A percentile compares a stretch with the other conserved stretches of the same genome.
Evolutionary conservation across 2,329 filamentous ascomycete species (phyloP).

Genomic region (Domatiomyces catenatus): DNA sequence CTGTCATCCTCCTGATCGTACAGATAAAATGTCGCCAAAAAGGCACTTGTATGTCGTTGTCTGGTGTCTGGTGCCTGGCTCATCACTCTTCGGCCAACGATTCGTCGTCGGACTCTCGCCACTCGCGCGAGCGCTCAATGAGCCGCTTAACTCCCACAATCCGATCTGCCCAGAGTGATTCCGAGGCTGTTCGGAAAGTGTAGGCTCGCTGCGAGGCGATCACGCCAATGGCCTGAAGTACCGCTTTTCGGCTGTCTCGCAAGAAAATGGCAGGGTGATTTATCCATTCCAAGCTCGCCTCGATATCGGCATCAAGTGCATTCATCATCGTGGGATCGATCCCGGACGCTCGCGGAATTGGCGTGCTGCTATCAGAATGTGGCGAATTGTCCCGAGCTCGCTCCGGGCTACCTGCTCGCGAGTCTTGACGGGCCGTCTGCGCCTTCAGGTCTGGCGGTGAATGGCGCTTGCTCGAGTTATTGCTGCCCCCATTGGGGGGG

Average conservation of each 20-base stretch:
- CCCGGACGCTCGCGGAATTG: constrained; percentile 32
- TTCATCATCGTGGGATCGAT: constrained; percentile 70
- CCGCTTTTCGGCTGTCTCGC: constrained; percentile 84
- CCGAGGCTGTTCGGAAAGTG: constrained; percentile 80
- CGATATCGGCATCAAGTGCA: constrained; percentile 79
- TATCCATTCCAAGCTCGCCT: constrained; percentile 90
- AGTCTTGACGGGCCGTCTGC: constrained; percentile 17
- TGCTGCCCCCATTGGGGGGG: constrained; percentile 42
- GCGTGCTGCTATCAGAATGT: constrained; percentile 28
- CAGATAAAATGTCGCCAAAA: background rate
- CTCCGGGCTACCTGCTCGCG: constrained; percentile 25
- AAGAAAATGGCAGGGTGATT: constrained; percentile 90
- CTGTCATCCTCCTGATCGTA: background rate
- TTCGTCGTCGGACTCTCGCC: constrained; percentile 74
- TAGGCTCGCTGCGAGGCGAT: constrained; percentile 89
- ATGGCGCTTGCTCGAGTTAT: constrained; percentile 25
- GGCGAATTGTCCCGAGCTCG: constrained; percentile 24
- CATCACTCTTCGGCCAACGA: constrained; percentile 16
- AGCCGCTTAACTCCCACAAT: constrained; percentile 67
- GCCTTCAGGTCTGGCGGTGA: constrained; percentile 22
- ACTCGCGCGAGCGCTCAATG: constrained; percentile 72
- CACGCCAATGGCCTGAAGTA: constrained; percentile 89
- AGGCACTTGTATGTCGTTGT: background rate
- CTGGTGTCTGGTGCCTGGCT: background rate
- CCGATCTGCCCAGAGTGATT: constrained; percentile 74